phyloP scores from a whole-genome alignment of 2,329 filamentous ascomycete genomes.

The Seiridium cupressi region DNA sequence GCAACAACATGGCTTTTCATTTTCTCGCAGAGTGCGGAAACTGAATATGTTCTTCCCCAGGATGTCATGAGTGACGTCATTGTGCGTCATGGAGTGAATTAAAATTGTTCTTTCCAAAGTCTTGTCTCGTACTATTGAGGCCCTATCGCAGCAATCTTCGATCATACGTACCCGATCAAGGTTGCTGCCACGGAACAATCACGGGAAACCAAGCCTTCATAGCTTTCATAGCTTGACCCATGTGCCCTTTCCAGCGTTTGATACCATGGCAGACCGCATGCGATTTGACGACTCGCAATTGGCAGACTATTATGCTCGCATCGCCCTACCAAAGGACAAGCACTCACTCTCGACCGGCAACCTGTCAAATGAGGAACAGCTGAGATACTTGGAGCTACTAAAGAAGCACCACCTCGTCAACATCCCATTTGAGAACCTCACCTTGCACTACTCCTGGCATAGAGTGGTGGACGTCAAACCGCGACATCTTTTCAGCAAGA shows the following conservation, averaged over 20 bases:
- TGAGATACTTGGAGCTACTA: conserved; percentile 13
- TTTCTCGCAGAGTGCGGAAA: too few species aligned
- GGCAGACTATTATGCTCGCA: conserved; percentile 17
- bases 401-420: conserved; percentile 35
- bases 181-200: too few species aligned
- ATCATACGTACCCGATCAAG: too few species aligned
- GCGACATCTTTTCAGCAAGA: conserved; percentile 34
- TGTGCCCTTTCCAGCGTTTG: background rate
- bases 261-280: conserved; percentile 17
- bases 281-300: conserved; percentile 16
- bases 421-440: conserved; percentile 46
- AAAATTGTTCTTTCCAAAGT: too few species aligned
- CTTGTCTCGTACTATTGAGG: too few species aligned
- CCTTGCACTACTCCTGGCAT: conserved; percentile 38
- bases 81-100: too few species aligned
- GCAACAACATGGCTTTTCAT: too few species aligned
- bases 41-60: too few species aligned
- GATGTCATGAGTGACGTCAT: too few species aligned
- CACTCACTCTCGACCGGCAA: conserved; percentile 10
- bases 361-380: background rate
- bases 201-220: background rate
- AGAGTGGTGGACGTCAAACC: conserved; percentile 32
- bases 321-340: conserved; percentile 14
- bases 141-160: too few species aligned
- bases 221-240: background rate